A percentile compares a stretch with the other conserved stretches of the same genome.
phyloP scores from a whole-genome alignment of 73 alveolate genomes.

The Tetrahymena thermophila region DNA sequence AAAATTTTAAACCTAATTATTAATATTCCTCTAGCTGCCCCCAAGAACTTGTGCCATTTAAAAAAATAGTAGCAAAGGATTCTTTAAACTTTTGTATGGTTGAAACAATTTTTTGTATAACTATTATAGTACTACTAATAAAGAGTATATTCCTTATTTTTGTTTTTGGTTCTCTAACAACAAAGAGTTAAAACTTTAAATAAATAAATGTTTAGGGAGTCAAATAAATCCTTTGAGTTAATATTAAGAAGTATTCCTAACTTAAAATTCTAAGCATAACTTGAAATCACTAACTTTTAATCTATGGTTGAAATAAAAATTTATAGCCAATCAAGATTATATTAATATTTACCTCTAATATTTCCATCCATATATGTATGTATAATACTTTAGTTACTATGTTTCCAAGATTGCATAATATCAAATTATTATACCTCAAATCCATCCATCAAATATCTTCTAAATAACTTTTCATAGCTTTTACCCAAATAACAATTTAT shows the following conservation, averaged over 20 bases:
- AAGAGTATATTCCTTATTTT: background rate
- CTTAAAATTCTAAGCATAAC: background rate
- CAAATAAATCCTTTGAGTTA: background rate
- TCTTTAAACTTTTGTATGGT: background rate
- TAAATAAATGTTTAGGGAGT: background rate
- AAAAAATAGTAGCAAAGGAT: background rate
- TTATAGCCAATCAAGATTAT: background rate
- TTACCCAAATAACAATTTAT: too few species aligned
- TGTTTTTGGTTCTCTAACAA: background rate
- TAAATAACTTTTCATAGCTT: too few species aligned
- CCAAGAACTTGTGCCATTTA: background rate
- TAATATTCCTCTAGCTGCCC: background rate
- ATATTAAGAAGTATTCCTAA: background rate
- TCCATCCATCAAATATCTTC: background rate
- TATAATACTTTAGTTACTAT: background rate
- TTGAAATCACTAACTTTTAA: background rate
- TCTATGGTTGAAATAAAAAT: background rate
- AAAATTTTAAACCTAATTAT: background rate
- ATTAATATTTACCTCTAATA: background rate
- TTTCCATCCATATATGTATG: background rate
- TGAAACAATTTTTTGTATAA: too few species aligned
- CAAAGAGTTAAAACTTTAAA: background rate
- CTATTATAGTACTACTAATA: background rate
- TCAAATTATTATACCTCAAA: background rate
- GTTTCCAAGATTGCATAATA: too few species aligned